These are phyloP conservation scores for Camillea tinctor DNA, from an alignment of 2,329 filamentous ascomycete species.

Conservation along the genomic window DNA sequence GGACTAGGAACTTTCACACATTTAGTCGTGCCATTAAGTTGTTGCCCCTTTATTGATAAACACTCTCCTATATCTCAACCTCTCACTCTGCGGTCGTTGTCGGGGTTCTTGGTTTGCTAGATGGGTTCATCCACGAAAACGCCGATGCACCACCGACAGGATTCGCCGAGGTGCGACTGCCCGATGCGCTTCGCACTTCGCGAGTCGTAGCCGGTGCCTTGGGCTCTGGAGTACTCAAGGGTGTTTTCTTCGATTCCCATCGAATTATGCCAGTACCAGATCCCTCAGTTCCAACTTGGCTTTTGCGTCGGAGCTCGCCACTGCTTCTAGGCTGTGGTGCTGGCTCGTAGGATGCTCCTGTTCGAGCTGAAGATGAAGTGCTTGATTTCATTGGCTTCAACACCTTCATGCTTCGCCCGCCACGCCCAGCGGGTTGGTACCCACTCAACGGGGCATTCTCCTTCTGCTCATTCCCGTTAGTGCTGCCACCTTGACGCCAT, in stretches of 20 bases:
- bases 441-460: slow-evolving; percentile 58
- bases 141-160: slow-evolving; percentile 90
- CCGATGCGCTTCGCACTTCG: slow-evolving; percentile 38
- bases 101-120: slow-evolving; percentile 43
- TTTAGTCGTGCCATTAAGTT: neutral
- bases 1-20: neutral
- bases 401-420: slow-evolving; percentile 80
- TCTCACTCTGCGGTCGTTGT: slow-evolving; percentile 36
- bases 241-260: slow-evolving; percentile 55
- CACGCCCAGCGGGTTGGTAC: slow-evolving; percentile 66
- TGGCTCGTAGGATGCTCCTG: slow-evolving; percentile 53
- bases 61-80: neutral
- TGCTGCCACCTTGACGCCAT: slow-evolving; percentile 61
- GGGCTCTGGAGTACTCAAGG: slow-evolving; percentile 31
- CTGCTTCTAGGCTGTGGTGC: slow-evolving; percentile 43
- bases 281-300: slow-evolving; percentile 40
- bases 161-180: slow-evolving; percentile 62
- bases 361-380: slow-evolving; percentile 50
- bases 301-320: slow-evolving; percentile 54
- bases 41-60: neutral
- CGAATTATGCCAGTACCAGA: slow-evolving; percentile 36
- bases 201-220: slow-evolving; percentile 36
- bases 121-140: slow-evolving; percentile 83
- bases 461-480: slow-evolving; percentile 51
- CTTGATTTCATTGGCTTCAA: slow-evolving; percentile 72